These are phyloP conservation scores for Aspergillus cejpii DNA, from an alignment of 2,329 filamentous ascomycete genomes.

Conservation along the genomic window DNA sequence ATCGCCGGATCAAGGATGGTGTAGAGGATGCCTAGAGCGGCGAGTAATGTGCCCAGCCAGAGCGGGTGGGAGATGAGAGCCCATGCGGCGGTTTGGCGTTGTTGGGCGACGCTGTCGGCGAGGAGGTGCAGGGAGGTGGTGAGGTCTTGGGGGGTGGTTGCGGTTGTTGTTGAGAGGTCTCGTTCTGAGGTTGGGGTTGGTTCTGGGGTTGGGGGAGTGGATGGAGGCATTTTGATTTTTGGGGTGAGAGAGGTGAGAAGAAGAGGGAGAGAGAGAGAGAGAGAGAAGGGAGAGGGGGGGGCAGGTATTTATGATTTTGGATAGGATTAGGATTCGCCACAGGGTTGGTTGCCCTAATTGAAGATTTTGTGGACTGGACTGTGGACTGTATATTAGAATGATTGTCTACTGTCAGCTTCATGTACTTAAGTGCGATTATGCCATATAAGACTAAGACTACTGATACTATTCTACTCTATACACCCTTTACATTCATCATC, in stretches of 20 bases:
- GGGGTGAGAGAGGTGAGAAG: background rate
- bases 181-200: too few species aligned
- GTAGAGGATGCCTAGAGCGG: slow-evolving; percentile 36
- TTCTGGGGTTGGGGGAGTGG: slow-evolving; percentile 24
- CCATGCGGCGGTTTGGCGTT: slow-evolving; percentile 61
- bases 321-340: background rate
- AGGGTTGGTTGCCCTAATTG: background rate
- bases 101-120: slow-evolving; percentile 75
- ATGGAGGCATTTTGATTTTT: background rate
- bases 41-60: slow-evolving; percentile 38
- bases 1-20: slow-evolving; percentile 19
- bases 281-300: background rate
- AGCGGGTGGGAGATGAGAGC: slow-evolving; percentile 58
- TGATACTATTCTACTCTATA: too few species aligned
- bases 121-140: slow-evolving; percentile 64
- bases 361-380: too few species aligned
- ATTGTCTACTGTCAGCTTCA: too few species aligned
- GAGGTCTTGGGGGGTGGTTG: slow-evolving; percentile 52
- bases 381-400: background rate
- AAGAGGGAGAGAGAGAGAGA: background rate
- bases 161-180: too few species aligned
- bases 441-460: too few species aligned
- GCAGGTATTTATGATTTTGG: background rate
- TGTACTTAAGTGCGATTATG: too few species aligned
- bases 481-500: background rate